Conservation (phyloP, 176 grass and related monocot genomes). For the sorghum (Sorghum bicolor) region DNA sequence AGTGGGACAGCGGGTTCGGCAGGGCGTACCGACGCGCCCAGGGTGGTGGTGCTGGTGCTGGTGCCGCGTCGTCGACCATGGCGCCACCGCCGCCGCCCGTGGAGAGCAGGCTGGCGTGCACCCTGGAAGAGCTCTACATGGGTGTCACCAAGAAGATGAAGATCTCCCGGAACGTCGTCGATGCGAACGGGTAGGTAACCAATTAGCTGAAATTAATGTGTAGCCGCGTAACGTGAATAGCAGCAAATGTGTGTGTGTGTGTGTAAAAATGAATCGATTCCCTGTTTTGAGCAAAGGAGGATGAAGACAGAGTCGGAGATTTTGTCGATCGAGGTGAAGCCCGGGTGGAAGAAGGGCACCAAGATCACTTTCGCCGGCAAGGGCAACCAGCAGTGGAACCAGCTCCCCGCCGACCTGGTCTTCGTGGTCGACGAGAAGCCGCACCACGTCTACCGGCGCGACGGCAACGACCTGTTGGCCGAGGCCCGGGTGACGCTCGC, state of each 20-base stretch:
- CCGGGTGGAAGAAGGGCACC: conserved; percentile 86
- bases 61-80: neutral
- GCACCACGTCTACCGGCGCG: conserved; percentile 55
- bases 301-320: conserved; percentile 63
- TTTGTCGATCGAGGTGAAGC: conserved; percentile 68
- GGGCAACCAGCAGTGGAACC: conserved; percentile 44
- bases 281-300: conserved; percentile 6
- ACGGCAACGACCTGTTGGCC: conserved; percentile 57
- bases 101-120: conserved; percentile 75
- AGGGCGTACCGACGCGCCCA: conserved; percentile 7
- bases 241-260: neutral
- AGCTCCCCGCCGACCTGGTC: conserved; percentile 46
- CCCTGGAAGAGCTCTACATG: conserved; percentile 75
- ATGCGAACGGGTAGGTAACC: conserved; percentile 58
- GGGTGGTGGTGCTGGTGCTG: neutral
- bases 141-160: conserved; percentile 83
- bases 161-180: conserved; percentile 58
- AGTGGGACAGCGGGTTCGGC: conserved; percentile 29
- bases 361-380: conserved; percentile 75
- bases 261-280: neutral
- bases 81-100: conserved; percentile 17
- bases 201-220: neutral
- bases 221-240: neutral
- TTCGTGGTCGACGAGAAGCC: conserved; percentile 80
- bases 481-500: conserved; percentile 40